phyloP scores from a whole-genome alignment of 106 monocot species.

The Acorus gramineus region DNA sequence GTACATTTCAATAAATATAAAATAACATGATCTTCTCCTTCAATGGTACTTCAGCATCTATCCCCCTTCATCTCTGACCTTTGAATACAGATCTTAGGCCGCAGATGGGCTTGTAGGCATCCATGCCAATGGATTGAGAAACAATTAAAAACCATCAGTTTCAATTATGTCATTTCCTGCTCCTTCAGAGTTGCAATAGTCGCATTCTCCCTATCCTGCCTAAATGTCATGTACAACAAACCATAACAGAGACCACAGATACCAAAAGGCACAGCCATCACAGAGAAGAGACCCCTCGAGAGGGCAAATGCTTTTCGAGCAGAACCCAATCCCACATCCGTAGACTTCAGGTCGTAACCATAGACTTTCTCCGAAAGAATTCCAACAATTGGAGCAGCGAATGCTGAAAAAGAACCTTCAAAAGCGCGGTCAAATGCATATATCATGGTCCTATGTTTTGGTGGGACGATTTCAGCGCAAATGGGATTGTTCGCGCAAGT shows the following conservation, averaged over 20 bases:
- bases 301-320: conserved; percentile 54
- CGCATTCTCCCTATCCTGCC: conserved; percentile 47
- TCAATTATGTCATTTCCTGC: conserved; percentile 26
- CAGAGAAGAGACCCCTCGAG: conserved; percentile 66
- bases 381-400: conserved; percentile 89
- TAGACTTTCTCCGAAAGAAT: conserved; percentile 65
- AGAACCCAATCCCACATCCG: conserved; percentile 25
- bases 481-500: conserved; percentile 92
- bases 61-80: too few species aligned
- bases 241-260: conserved; percentile 66
- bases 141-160: too few species aligned
- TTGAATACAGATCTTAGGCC: too few species aligned
- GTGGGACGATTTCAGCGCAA: conserved; percentile 87
- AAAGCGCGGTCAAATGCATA: conserved; percentile 93
- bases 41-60: too few species aligned
- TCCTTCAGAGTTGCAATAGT: conserved; percentile 31
- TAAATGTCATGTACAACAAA: conserved; percentile 56
- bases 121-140: too few species aligned
- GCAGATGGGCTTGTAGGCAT: too few species aligned
- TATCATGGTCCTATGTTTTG: conserved; percentile 87
- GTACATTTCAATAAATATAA: too few species aligned
- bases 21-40: too few species aligned
- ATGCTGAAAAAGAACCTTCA: conserved; percentile 83
- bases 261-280: conserved; percentile 65
- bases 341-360: conserved; percentile 54